Percentiles rank a stretch among this genome's conserved stretches.
Evolutionary conservation across 176 grass and related monocot species (phyloP).

Genomic region (Cenchrus fungigraminus): DNA sequence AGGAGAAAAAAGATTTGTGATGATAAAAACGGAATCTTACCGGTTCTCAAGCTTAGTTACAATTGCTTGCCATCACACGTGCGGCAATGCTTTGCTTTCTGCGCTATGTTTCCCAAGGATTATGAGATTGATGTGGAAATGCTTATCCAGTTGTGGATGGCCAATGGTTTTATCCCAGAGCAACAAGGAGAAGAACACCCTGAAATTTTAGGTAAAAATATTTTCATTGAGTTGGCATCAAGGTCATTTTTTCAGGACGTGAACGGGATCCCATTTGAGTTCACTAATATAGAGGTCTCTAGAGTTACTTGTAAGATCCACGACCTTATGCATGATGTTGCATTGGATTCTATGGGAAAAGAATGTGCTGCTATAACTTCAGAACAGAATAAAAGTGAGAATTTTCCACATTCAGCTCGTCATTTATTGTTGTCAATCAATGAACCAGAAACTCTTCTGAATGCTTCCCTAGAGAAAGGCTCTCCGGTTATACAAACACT

Average conservation of each 20-base stretch:
- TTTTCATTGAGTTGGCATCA: constrained; percentile 7
- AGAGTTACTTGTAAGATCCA: constrained; percentile 14
- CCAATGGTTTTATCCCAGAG: constrained; percentile 5
- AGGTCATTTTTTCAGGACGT: constrained; percentile 40
- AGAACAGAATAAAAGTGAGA: background rate
- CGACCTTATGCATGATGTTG: constrained; percentile 43
- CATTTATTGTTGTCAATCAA: background rate
- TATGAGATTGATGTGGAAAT: background rate
- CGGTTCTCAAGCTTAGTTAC: background rate
- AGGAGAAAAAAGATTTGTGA: background rate
- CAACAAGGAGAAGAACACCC: background rate
- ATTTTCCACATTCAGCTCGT: background rate
- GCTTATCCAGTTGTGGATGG: constrained; percentile 38
- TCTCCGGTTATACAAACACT: background rate
- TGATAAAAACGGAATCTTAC: background rate
- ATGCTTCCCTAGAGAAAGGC: background rate
- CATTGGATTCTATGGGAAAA: background rate
- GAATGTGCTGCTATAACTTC: background rate
- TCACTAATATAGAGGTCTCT: no score
- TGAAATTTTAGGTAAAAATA: background rate
- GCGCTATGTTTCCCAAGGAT: constrained; percentile 30
- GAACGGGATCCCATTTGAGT: background rate
- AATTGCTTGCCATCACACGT: background rate
- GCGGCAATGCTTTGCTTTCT: constrained; percentile 26
- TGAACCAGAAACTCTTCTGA: background rate